Evolutionary conservation across 2,329 filamentous ascomycete species (phyloP).

Genomic region (Fusarium compactum): DNA sequence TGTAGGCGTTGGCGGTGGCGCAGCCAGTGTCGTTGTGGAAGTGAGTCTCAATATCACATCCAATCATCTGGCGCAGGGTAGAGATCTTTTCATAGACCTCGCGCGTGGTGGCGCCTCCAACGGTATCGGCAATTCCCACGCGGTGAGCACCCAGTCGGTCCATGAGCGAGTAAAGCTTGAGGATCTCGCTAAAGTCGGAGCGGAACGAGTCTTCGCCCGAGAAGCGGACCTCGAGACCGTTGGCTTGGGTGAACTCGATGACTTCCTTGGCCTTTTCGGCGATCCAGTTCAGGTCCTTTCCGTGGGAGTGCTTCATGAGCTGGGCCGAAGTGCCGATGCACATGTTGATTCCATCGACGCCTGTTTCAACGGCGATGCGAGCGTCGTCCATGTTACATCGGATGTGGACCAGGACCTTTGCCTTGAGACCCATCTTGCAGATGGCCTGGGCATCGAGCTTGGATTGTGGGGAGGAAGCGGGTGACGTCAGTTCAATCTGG

Average conservation of each 20-base stretch:
- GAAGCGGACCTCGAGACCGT: conserved; percentile 52
- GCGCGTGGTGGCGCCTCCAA: conserved; percentile 83
- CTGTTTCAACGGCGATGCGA: conserved; percentile 82
- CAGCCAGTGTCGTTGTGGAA: conserved; percentile 92
- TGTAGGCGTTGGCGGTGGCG: conserved; percentile 88
- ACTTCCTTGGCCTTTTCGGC: conserved; percentile 64
- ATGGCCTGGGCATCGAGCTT: conserved; percentile 89
- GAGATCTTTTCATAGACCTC: conserved; percentile 91
- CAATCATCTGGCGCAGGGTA: conserved; percentile 73
- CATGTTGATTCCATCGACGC: conserved; percentile 72
- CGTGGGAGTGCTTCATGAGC: conserved; percentile 86
- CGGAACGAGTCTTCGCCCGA: conserved; percentile 89
- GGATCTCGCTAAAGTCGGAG: conserved; percentile 79
- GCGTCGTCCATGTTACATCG: conserved; percentile 62
- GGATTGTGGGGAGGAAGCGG: conserved; percentile 88
- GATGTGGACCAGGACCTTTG: conserved; percentile 53
- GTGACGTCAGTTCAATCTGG: conserved; percentile 79
- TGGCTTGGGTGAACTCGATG: conserved; percentile 50
- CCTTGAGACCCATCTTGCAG: conserved; percentile 92
- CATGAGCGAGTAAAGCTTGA: conserved; percentile 84
- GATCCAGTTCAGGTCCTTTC: conserved; percentile 91
- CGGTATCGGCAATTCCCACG: conserved; percentile 95
- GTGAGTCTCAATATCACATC: conserved; percentile 72
- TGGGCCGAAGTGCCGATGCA: conserved; percentile 88
- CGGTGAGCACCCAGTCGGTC: conserved; percentile 86